Evolutionary conservation across 2,329 filamentous ascomycete species (phyloP), one percentile per base, ranked within the genome.

Genomic region (Beauveria sp.): DNA sequence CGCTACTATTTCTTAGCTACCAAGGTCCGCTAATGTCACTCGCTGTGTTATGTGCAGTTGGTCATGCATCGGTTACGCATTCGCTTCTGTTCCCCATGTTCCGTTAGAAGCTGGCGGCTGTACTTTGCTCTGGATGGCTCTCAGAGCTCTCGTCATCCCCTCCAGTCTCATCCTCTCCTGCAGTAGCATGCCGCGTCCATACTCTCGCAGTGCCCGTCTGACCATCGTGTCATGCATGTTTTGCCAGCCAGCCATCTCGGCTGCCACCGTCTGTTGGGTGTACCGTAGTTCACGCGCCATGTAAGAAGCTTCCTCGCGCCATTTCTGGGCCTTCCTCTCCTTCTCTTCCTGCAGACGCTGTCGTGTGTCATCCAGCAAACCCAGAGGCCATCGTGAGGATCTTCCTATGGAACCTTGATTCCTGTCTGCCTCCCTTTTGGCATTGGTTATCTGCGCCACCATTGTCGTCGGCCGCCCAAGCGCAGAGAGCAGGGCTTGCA

Each of bases 191-290:
- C 85, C 84, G 69, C 80, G 83, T 20, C 90, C 93, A 67, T 96
- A 84, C 52, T 91, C 86, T 65, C 82, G 84, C 63, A 97, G 83
- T 30, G 91, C 90, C 62, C 83, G 83, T 63, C 86, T 79, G 1
- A 90, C 92, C 76, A 90, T 85, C 68, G 84, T 85, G 66, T 91
- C 90, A 69, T 96, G 86, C 77, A 92, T 84, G 46, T 96, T 91
- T 69, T 96, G 92, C 91, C 94, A 99, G 18, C 90, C 92, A 0
- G 94, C 94, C 61, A 99, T 74, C 76, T 99, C 94, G 2, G 86
- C 83, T 7, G 96, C 93, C 26, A 97, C 93, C 16, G 93, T 91
- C 73, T 96, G 91, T 75, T 97, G 93, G 53, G 92, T 96, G 73
- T 94, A 96, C 55, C 91, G 80, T 60, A 99, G 77, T 73, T 99